Conservation (phyloP, 2,329 filamentous ascomycete species). For the Periconia macrospinosa region DNA sequence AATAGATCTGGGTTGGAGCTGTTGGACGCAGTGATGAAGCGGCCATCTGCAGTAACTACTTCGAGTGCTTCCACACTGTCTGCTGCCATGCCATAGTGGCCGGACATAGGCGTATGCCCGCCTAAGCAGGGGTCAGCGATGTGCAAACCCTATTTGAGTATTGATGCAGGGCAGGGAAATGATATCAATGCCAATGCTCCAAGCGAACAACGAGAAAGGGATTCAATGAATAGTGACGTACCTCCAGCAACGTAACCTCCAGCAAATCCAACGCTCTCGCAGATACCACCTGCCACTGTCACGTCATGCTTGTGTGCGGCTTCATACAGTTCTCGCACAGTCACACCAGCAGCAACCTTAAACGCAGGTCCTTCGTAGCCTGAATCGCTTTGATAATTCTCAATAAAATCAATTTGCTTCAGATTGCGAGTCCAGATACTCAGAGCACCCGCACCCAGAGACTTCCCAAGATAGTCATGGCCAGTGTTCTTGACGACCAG, state of each 20-base stretch:
- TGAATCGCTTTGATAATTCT: constrained; percentile 8
- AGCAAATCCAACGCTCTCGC: constrained; percentile 52
- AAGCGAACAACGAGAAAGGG: background rate
- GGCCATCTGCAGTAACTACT: constrained; percentile 25
- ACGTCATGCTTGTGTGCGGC: constrained; percentile 20
- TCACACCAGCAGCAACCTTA: constrained; percentile 30
- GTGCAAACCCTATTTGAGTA: background rate
- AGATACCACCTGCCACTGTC: constrained; percentile 23
- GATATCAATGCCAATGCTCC: background rate
- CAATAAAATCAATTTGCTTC: constrained; percentile 20
- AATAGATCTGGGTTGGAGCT: constrained; percentile 23
- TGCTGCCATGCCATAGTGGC: constrained; percentile 41
- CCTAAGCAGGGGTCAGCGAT: constrained; percentile 27
- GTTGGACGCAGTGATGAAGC: constrained; percentile 19
- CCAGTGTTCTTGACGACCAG: constrained; percentile 33
- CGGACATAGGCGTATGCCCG: constrained; percentile 56
- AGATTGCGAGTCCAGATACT: constrained; percentile 23
- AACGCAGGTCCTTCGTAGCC: constrained; percentile 21
- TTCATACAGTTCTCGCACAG: constrained; percentile 21
- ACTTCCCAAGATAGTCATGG: constrained; percentile 31
- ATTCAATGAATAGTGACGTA: background rate
- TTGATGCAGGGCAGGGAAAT: background rate
- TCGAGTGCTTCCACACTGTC: constrained; percentile 26
- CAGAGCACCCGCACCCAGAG: constrained; percentile 15
- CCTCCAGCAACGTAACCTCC: constrained; percentile 36